These are phyloP conservation scores for Voacanga thouarsii DNA, from an alignment of 257 asterid species.

Conservation along the genomic window DNA sequence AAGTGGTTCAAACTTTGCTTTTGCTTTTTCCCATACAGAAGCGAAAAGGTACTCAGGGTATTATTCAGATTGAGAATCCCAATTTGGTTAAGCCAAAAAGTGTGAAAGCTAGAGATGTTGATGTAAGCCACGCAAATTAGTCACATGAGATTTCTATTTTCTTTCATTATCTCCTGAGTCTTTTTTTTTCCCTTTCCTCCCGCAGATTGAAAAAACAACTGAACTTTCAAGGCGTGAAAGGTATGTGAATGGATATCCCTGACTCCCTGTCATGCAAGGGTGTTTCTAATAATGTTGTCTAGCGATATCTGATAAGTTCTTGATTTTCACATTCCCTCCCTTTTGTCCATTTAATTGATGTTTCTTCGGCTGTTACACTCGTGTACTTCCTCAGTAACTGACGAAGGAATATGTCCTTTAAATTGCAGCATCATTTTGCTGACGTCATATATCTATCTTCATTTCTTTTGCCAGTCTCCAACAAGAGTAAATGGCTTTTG, in stretches of 20 bases:
- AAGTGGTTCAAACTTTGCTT: neutral
- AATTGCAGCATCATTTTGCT: no score
- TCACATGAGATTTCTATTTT: neutral
- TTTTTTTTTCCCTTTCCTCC: conserved; percentile 20
- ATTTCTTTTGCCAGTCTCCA: neutral
- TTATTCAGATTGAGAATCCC: conserved; percentile 81
- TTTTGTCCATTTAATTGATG: neutral
- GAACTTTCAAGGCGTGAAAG: conserved; percentile 95
- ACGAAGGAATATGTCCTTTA: neutral
- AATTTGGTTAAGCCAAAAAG: conserved; percentile 75
- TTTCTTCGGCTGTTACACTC: neutral
- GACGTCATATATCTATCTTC: neutral
- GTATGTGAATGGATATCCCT: conserved; percentile 33
- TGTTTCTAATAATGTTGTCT: neutral
- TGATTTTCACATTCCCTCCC: neutral
- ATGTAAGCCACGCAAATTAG: conserved; percentile 41
- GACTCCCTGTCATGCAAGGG: neutral
- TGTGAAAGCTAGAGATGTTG: conserved; percentile 78
- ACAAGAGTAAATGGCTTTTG: neutral
- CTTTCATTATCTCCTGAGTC: neutral
- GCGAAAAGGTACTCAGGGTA: conserved; percentile 73
- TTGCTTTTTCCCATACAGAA: conserved; percentile 44
- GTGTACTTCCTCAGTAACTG: neutral
- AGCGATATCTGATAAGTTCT: neutral
- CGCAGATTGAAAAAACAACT: conserved; percentile 79